These are phyloP conservation scores for Lentinula novae-zelandiae DNA, from an alignment of 1,284 basidiomycete genomes.

Conservation along the genomic window DNA sequence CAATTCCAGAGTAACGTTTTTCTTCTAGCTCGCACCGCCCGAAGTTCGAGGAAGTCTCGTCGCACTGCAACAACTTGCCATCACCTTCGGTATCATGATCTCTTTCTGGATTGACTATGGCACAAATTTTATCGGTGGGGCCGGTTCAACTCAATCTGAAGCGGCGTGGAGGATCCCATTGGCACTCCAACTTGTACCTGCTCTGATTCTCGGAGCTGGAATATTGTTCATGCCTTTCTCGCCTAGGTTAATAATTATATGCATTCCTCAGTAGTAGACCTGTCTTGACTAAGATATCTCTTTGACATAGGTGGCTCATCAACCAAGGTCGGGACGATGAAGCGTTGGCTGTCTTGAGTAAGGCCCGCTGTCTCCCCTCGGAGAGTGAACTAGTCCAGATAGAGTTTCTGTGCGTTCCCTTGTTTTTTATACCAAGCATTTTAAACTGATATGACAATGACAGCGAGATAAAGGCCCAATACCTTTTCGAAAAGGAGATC, in stretches of 20 bases:
- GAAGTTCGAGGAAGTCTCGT: constrained; percentile 82
- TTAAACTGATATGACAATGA: neutral
- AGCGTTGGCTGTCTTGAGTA: constrained; percentile 61
- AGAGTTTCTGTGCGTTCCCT: constrained; percentile 61
- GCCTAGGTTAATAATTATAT: constrained; percentile 39
- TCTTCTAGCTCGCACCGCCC: constrained; percentile 57
- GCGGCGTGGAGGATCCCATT: constrained; percentile 79
- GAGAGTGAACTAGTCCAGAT: constrained; percentile 69
- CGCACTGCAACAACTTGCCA: constrained; percentile 78
- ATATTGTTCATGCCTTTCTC: constrained; percentile 71
- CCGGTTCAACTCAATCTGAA: constrained; percentile 47
- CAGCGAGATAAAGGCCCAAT: constrained; percentile 77
- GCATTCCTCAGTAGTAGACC: neutral
- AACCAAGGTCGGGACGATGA: constrained; percentile 74
- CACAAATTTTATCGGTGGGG: constrained; percentile 72
- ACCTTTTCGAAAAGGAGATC: constrained; percentile 68
- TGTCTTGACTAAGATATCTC: constrained; percentile 10
- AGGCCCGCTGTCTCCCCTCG: constrained; percentile 51
- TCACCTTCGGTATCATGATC: constrained; percentile 65
- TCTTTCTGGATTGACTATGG: constrained; percentile 83
- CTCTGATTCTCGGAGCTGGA: constrained; percentile 60
- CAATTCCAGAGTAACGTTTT: constrained; percentile 26
- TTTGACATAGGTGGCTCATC: constrained; percentile 58
- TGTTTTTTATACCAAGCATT: neutral
- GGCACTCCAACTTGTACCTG: constrained; percentile 73